A percentile compares a stretch with the other conserved stretches of the same genome.
Evolutionary conservation across 495 filamentous ascomycete species (phyloP).

Genomic region (Penicillium odoratum): DNA sequence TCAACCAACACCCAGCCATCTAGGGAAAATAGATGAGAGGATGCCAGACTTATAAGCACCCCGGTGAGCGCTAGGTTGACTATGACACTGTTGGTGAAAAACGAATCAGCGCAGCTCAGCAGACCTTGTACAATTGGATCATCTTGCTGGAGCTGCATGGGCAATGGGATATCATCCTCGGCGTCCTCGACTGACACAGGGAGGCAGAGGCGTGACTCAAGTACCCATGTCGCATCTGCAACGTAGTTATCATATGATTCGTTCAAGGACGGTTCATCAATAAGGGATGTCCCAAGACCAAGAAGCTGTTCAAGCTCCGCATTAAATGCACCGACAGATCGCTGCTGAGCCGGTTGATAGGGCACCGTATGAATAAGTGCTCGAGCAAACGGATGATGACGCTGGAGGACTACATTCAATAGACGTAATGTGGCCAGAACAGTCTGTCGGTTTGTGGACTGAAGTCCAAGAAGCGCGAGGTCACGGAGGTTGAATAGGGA

Average conservation of each 20-base stretch:
- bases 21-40: constrained; percentile 77
- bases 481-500: constrained; percentile 91
- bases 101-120: constrained; percentile 67
- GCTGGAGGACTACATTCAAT: constrained; percentile 76
- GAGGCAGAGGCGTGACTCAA: constrained; percentile 70
- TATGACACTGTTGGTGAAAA: constrained; percentile 87
- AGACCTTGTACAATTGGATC: constrained; percentile 76
- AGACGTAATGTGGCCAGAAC: constrained; percentile 85
- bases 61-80: constrained; percentile 86
- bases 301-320: constrained; percentile 75
- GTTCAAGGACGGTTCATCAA: constrained; percentile 68
- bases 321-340: constrained; percentile 78
- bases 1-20: constrained; percentile 89
- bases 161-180: constrained; percentile 29
- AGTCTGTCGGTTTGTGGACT: constrained; percentile 82
- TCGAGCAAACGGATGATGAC: constrained; percentile 83
- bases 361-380: constrained; percentile 69
- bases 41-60: constrained; percentile 75
- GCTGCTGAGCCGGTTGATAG: constrained; percentile 57
- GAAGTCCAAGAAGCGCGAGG: constrained; percentile 81
- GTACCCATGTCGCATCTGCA: constrained; percentile 69
- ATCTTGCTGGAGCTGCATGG: constrained; percentile 56
- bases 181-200: constrained; percentile 27
- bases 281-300: constrained; percentile 67
- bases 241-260: constrained; percentile 80